Evolutionary conservation across 2,329 filamentous ascomycete genomes (phyloP), one percentile per base, ranked within the genome.

Genomic region (Helotiales sp.): DNA sequence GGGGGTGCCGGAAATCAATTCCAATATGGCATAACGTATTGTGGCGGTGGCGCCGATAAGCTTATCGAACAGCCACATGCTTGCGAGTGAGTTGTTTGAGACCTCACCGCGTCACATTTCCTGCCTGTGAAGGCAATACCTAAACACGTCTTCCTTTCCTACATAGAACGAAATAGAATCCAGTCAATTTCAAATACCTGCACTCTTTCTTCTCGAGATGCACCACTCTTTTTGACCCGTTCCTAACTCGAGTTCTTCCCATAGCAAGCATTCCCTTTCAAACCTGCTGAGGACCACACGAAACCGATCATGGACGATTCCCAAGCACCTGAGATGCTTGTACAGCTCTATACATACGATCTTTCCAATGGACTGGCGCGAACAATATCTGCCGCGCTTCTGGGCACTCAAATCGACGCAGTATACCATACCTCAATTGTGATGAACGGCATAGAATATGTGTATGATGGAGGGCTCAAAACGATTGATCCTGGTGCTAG

Each of bases 361-460:
- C 79, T 93, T 48, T 93, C 90, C 1, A 74, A 75, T 73, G 77
- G 60, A 64, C 80, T 54, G 72, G 86, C 9, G 76, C 81, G 15
- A 81, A 84, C 63, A 77, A 82, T 69, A 15, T 71, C 68, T 8
- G 63, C 59, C 19, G 75, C 81, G 48, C 77, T 89, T 46, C 81
- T 88, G 4, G 87, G 87, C 1, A 82, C 80, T 1, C 85, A 88
- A 52, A 90, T 97, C 50, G 93, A 98, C 73, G 95, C 95, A 54
- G 85, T 99, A 53, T 98, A 98, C 67, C 95, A 99, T 73, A 98
- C 95, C 0, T 91, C 93, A 0, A 86, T 99, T 54, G 88, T 96
- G 40, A 79, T 98, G 36, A 83, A 86, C 52, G 87, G 87, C n/a
- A 82, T 88, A 51, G 95, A 99, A 74, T 97, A 96, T 73, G 84